Evolutionary conservation across 169 alveolate species (phyloP).

Genomic region (Plasmodium billcollinsi): DNA sequence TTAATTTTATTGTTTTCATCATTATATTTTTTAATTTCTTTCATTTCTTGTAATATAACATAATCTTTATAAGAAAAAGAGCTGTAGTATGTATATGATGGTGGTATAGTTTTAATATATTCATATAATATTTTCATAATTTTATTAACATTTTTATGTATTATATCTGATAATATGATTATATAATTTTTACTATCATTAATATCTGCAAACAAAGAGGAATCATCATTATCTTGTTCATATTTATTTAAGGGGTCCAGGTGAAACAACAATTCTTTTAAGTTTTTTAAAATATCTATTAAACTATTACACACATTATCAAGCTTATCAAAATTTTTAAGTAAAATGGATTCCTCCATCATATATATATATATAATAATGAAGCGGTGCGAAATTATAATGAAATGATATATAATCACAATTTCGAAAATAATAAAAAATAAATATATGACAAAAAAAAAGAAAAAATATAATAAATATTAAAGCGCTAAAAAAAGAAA

Average conservation of each 20-base stretch:
- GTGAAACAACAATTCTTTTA: conserved; percentile 26
- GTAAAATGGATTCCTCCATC: conserved; percentile 23
- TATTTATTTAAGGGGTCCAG: conserved; percentile 48
- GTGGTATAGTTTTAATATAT: conserved; percentile 73
- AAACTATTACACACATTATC: conserved; percentile 35
- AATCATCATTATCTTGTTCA: conserved; percentile 41
- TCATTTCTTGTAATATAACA: conserved; percentile 36
- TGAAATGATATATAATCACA: too few species aligned
- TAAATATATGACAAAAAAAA: too few species aligned
- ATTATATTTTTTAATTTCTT: conserved; percentile 23
- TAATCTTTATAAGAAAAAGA: conserved; percentile 27
- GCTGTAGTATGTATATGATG: conserved; percentile 57
- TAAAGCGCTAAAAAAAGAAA: too few species aligned
- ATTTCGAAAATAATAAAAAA: too few species aligned
- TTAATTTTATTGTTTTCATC: not conserved
- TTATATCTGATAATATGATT: conserved; percentile 51
- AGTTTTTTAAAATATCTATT: conserved; percentile 41
- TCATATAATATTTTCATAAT: conserved; percentile 41
- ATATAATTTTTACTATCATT: conserved; percentile 47
- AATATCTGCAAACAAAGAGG: conserved; percentile 23
- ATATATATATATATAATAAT: not conserved
- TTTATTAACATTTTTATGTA: conserved; percentile 33
- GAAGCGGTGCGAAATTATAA: too few species aligned
- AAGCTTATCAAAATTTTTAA: conserved; percentile 17
- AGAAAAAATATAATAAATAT: too few species aligned